Conservation (phyloP, 495 filamentous ascomycete species). For the Xylaria longipes region DNA sequence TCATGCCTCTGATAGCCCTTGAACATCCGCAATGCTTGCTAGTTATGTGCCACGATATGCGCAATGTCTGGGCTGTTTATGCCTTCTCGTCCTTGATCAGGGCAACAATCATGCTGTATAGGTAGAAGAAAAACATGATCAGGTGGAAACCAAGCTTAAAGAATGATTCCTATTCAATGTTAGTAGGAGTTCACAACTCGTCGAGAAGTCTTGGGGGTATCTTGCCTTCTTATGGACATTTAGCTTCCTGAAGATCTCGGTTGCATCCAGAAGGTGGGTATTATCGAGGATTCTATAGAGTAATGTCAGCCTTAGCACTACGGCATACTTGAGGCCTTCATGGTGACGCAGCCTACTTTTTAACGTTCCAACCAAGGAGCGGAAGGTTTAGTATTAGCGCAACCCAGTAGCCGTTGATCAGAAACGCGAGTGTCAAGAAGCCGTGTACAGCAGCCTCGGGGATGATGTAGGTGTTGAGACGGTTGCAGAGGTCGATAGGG, state of each 20-base stretch:
- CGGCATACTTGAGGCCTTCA: not conserved
- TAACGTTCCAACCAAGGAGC: slow-evolving; percentile 89
- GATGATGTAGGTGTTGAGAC: slow-evolving; percentile 99
- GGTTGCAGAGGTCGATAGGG: slow-evolving; percentile 99
- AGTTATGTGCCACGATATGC: not conserved
- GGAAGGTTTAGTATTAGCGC: slow-evolving; percentile 91
- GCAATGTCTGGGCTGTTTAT: slow-evolving; percentile 50
- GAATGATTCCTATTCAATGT: slow-evolving; percentile 82
- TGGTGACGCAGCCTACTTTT: slow-evolving; percentile 73
- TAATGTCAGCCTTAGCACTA: slow-evolving; percentile 34
- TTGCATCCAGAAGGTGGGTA: slow-evolving; percentile 94
- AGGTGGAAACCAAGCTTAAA: slow-evolving; percentile 99
- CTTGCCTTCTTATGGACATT: slow-evolving; percentile 98
- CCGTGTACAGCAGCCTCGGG: slow-evolving; percentile 98
- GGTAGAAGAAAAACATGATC: slow-evolving; percentile 99
- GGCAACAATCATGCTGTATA: slow-evolving; percentile 99
- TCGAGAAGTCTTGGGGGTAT: not conserved
- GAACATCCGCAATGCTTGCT: not conserved
- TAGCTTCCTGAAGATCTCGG: slow-evolving; percentile 98
- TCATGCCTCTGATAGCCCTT: not conserved
- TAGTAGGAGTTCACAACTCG: not conserved
- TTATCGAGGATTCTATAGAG: slow-evolving; percentile 87
- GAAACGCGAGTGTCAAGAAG: slow-evolving; percentile 91
- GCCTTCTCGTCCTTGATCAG: slow-evolving; percentile 94
- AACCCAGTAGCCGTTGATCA: slow-evolving; percentile 99